phyloP scores from a whole-genome alignment of 495 filamentous ascomycete genomes.

The Talaromyces nanjingensis region DNA sequence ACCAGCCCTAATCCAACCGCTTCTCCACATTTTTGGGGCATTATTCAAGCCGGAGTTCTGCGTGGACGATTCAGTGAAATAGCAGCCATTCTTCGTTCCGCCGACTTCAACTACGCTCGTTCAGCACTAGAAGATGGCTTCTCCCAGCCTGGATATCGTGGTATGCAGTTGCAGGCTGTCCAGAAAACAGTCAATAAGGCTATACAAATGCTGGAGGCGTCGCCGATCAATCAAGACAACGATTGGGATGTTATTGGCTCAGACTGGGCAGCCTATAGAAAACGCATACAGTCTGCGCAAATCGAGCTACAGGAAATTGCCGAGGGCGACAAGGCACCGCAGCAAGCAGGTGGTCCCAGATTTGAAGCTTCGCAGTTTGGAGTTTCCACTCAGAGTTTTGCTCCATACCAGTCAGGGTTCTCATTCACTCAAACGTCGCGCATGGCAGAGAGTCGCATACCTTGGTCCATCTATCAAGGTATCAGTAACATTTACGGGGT shows the following conservation, averaged over 20 bases:
- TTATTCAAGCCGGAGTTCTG: conserved; percentile 56
- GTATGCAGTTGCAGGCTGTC: conserved; percentile 64
- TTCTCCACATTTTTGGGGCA: conserved; percentile 73
- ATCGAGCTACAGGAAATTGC: conserved; percentile 65
- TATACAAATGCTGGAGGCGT: conserved; percentile 57
- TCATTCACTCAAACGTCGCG: conserved; percentile 57
- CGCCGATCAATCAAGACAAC: conserved; percentile 52
- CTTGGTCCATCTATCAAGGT: conserved; percentile 79
- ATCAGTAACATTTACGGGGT: conserved; percentile 68
- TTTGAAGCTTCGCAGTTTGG: conserved; percentile 51
- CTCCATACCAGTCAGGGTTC: conserved; percentile 21
- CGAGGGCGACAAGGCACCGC: conserved; percentile 52
- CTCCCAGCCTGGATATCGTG: conserved; percentile 57
- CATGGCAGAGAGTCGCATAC: conserved; percentile 73
- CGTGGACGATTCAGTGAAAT: conserved; percentile 63
- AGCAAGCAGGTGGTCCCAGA: conserved; percentile 22
- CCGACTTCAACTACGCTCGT: conserved; percentile 67
- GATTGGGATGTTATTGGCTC: conserved; percentile 71
- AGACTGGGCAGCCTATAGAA: conserved; percentile 75
- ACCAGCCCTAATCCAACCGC: conserved; percentile 63
- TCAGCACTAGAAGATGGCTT: conserved; percentile 50
- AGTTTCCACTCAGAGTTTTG: conserved; percentile 22
- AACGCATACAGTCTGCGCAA: conserved; percentile 56
- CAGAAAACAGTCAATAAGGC: conserved; percentile 59
- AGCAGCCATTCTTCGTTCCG: conserved; percentile 54